A percentile compares a stretch with the other conserved stretches of the same genome.
Conservation (phyloP, 331 rosid genomes). For the Prunus yedoensis region DNA sequence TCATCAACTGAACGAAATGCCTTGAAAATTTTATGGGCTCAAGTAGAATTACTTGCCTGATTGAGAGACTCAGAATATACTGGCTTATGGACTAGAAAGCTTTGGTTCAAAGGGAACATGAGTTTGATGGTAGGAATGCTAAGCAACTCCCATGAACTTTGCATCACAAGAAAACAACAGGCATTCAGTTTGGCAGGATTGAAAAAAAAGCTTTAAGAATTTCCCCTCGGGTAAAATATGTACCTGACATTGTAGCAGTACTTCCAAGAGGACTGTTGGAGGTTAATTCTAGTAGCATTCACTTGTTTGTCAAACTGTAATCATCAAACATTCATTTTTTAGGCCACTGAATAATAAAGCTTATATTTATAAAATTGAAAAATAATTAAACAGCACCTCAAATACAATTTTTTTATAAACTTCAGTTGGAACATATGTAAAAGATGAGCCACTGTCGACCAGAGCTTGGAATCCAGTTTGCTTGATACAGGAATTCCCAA, state of each 20-base stretch:
- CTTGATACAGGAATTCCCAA: constrained; percentile 47
- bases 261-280: constrained; percentile 31
- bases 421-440: constrained; percentile 49
- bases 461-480: constrained; percentile 38
- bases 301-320: constrained; percentile 59
- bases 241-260: constrained; percentile 62
- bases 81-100: constrained; percentile 44
- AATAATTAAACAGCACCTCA: constrained; percentile 36
- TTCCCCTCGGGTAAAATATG: background rate
- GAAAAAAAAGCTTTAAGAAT: constrained; percentile 11
- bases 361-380: constrained; percentile 3
- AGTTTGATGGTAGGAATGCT: constrained; percentile 40
- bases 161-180: constrained; percentile 26
- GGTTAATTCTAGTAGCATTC: constrained; percentile 36
- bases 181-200: constrained; percentile 23
- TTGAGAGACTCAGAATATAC: constrained; percentile 7
- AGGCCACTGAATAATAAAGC: constrained; percentile 6
- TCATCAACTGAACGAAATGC: background rate
- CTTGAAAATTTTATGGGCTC: background rate
- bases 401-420: constrained; percentile 39
- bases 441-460: constrained; percentile 58
- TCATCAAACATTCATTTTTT: constrained; percentile 22
- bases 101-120: constrained; percentile 42
- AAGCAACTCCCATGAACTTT: constrained; percentile 38
- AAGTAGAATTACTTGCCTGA: constrained; percentile 31